A percentile compares a stretch with the other conserved stretches of the same genome.
phyloP scores from a whole-genome alignment of 2,329 filamentous ascomycete species.

The Aspergillus chevalieri region DNA sequence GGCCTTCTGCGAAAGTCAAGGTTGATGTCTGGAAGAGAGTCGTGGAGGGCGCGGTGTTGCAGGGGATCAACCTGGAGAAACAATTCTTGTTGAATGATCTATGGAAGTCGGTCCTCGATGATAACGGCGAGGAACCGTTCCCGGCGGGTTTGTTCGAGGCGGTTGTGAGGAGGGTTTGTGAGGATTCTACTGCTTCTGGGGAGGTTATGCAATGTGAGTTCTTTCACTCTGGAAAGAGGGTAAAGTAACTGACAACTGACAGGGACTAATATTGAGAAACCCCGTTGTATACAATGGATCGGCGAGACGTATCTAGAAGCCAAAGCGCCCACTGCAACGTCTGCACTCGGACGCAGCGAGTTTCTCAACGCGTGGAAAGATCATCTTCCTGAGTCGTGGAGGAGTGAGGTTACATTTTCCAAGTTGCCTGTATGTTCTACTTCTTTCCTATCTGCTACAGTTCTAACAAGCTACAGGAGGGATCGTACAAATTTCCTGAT shows the following conservation, averaged over 20 bases:
- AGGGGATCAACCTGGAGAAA: slow-evolving; percentile 34
- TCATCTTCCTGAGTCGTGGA: slow-evolving; percentile 39
- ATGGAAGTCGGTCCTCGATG: slow-evolving; percentile 35
- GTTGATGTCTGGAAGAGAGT: slow-evolving; percentile 45
- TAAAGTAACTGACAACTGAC: background rate
- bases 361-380: slow-evolving; percentile 39
- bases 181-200: slow-evolving; percentile 18
- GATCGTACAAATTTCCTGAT: slow-evolving; percentile 28
- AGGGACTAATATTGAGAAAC: slow-evolving; percentile 38
- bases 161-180: slow-evolving; percentile 31
- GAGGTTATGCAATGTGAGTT: slow-evolving; percentile 33
- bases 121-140: slow-evolving; percentile 26
- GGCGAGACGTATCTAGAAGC: slow-evolving; percentile 37
- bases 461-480: slow-evolving; percentile 15
- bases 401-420: slow-evolving; percentile 26
- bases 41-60: slow-evolving; percentile 33
- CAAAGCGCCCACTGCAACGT: slow-evolving; percentile 24
- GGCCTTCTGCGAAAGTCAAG: slow-evolving; percentile 45
- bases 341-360: slow-evolving; percentile 26
- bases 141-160: slow-evolving; percentile 33
- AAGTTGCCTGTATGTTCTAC: slow-evolving; percentile 27
- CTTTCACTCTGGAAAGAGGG: background rate
- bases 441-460: background rate
- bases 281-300: slow-evolving; percentile 29
- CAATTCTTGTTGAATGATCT: slow-evolving; percentile 38